Evolutionary conservation across 495 filamentous ascomycete species (phyloP), one percentile per base, ranked within the genome.

Genomic region (Talaromyces adpressus): DNA sequence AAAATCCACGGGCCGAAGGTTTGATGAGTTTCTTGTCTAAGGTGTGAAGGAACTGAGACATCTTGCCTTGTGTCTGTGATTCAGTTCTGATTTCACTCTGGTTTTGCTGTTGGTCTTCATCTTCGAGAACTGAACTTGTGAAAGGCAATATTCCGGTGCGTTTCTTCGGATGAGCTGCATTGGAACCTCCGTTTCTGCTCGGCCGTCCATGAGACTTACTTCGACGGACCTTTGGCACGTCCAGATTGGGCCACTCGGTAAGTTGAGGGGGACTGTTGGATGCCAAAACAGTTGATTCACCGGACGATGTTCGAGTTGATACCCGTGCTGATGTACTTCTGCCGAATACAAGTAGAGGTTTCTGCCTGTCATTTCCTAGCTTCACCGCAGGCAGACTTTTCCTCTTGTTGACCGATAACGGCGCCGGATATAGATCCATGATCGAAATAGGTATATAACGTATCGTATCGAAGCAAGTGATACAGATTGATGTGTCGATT

Each of bases 161-260:
- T 14, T 29, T 54, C n/a, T 27, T 20, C 7, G 51, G 9, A 49
- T 49, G 8, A 8, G 45, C 45, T 49, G 45, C 45, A 49, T 20
- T 49, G n/a, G n/a, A 49, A 9, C n/a, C 45, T 29, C 8, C 51
- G 4, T 54, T 29, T 11, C 51, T 23, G 51, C 9, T 54, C 51
- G 25, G 22, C 18, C 20, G 8, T 20, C 51, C 25, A 20, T 25
- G 22, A 23, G 51, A 54, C 11, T 54, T 45, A 49, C 58, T 45
- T 60, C 20, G 32, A n/a, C 58, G 58, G 18, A 60, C 22, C 36
- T 47, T 60, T 41, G 58, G 34, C 36, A 60, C 36, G 12, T 60
- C 58, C 22, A 60, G 36, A 25, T 41, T 41, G 4, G 20, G 2
- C 36, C 39, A 23, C 39, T 36, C 18, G 23, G 34, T 36, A 27